Conservation (phyloP, 2,329 filamentous ascomycete genomes). For the Rhinocladiella similis region DNA sequence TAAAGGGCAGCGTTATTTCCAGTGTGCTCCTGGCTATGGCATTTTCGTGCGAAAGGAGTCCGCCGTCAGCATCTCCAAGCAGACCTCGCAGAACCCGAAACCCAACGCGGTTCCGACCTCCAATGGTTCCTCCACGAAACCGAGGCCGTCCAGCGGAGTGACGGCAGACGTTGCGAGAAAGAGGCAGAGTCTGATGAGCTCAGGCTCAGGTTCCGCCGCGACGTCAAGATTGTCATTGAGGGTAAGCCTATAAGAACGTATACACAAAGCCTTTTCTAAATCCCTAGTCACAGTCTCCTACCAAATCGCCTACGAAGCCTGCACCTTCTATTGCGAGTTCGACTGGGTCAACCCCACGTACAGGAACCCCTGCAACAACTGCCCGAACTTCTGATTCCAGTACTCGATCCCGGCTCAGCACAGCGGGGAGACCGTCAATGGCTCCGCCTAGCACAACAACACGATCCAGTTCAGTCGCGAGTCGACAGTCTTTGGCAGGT, state of each 20-base stretch:
- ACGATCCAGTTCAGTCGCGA: conserved; percentile 6
- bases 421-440: conserved; percentile 64
- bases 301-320: conserved; percentile 78
- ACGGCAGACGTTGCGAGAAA: conserved; percentile 57
- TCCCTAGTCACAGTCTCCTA: conserved; percentile 61
- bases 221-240: conserved; percentile 37
- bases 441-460: conserved; percentile 55
- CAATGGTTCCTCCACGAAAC: conserved; percentile 34
- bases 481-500: conserved; percentile 19
- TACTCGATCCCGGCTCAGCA: conserved; percentile 56
- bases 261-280: conserved; percentile 1
- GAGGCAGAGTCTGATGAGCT: conserved; percentile 69
- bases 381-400: conserved; percentile 43
- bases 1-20: conserved; percentile 83
- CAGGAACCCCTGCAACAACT: conserved; percentile 62
- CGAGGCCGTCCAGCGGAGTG: conserved; percentile 43
- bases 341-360: conserved; percentile 62
- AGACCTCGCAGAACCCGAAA: conserved; percentile 43
- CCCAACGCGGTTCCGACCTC: conserved; percentile 31
- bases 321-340: conserved; percentile 52
- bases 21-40: conserved; percentile 68
- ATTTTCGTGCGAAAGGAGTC: conserved; percentile 83
- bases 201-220: conserved; percentile 56
- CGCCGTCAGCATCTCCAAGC: conserved; percentile 58
- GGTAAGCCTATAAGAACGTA: conserved; percentile 30